These are phyloP conservation scores for Aspergillus arachidicola DNA, from an alignment of 2,329 filamentous ascomycete genomes.

Conservation along the genomic window DNA sequence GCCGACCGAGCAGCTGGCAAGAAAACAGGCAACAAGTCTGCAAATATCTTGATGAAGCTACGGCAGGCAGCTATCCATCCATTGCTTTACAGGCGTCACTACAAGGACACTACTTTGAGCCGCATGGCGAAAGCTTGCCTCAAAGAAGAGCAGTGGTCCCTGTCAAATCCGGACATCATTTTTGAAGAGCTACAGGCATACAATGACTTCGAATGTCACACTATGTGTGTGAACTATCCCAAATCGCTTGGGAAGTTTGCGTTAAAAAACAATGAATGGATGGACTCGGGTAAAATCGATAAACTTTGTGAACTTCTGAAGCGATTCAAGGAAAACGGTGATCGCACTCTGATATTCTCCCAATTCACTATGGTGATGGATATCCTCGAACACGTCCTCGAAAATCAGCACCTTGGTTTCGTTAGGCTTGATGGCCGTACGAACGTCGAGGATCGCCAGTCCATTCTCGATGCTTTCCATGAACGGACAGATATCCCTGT, in stretches of 20 bases:
- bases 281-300: conserved; percentile 81
- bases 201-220: conserved; percentile 65
- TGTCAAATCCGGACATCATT: conserved; percentile 55
- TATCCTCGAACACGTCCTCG: conserved; percentile 81
- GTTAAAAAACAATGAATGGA: conserved; percentile 65
- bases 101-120: conserved; percentile 71
- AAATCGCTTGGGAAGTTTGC: conserved; percentile 56
- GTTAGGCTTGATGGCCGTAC: conserved; percentile 86
- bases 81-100: conserved; percentile 80
- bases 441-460: conserved; percentile 78
- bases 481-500: conserved; percentile 75
- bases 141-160: conserved; percentile 62
- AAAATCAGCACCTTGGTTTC: conserved; percentile 71
- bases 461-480: conserved; percentile 85
- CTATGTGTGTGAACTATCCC: conserved; percentile 58
- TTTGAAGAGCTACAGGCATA: conserved; percentile 57
- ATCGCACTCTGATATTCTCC: conserved; percentile 87
- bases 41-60: conserved; percentile 82
- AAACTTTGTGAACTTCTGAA: conserved; percentile 75
- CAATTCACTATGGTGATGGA: conserved; percentile 92
- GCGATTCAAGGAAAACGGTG: conserved; percentile 75
- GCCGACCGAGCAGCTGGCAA: conserved; percentile 60
- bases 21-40: conserved; percentile 56
- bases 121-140: conserved; percentile 79
- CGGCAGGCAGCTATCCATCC: conserved; percentile 92